Evolutionary conservation across 768 basidiomycete genomes (phyloP), one percentile per base, ranked within the genome.

Genomic region (Xerocomellus amylosporus): DNA sequence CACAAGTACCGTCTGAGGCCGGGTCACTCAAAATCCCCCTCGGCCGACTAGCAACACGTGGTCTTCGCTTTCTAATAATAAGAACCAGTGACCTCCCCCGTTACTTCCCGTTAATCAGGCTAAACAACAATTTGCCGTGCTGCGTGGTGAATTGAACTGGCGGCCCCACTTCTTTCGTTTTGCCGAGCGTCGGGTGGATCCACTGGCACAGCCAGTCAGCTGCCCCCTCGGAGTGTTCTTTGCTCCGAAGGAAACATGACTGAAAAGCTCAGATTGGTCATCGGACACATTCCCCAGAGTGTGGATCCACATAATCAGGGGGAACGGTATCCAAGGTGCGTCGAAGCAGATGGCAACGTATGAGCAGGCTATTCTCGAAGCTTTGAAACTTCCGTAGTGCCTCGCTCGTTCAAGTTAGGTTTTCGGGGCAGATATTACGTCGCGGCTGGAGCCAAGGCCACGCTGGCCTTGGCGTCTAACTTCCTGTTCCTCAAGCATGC

Each of bases 251-350:
- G 8, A n/a, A 38, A 36, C 15, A 48, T 28, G 44, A 24, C 28
- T 15, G 12, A 54, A 33, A 48, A 57, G 7, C 41, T 37, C 33
- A 15, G 24, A 57, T 49, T 33, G 24, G 9, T 2, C 36, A 17
- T n/a, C 33, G 40, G 56, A 58, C 44, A 19, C 40, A 36, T 36
- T 30, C 10, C 10, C 22, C 33, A 43, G 36, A 31, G 5, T 24
- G 24, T 47, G 19, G 36, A 52, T 62, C 56, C 61, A 44, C 49
- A 52, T 52, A 43, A 55, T 57, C 62, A 59, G 51, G 51, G 61
- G 39, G 17, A 45, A 20, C 42, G 37, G 48, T 34, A 37, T 34
- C 36, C 5, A 20, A 39, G 19, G 5, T 24, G 19, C 8, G 13
- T 45, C 26, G n/a, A 40, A 19, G 19, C 10, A 2, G n/a, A 15